Evolutionary conservation across 306 rosid species (phyloP), one percentile per base, ranked within the genome.

Genomic region (Inga laurina): DNA sequence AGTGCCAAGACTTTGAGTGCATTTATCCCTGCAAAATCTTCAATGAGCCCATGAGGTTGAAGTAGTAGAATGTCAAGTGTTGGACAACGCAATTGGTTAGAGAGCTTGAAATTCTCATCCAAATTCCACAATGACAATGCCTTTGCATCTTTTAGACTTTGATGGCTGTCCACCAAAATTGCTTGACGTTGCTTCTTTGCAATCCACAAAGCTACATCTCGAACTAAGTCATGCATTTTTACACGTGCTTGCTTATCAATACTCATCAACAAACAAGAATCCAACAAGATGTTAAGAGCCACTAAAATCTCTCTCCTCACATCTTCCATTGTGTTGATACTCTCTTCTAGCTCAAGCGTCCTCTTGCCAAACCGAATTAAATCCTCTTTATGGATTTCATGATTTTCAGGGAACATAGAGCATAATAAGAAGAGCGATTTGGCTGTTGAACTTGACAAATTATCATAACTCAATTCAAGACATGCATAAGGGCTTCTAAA

Each of bases 191-290:
- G 3, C 4, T 9, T 43, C 30, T 13, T 52, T 4, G 82, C 12
- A 7, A 79, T 37, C 82, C 76, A 79, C 12, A 79, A 37, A 2
- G 68, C 82, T 7, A 68, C 54, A 67, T 79, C 54, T 0, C 30
- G 69, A 70, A 69, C 69, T 13, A 79, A 1, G 13, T 79, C 56
- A 52, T 79, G 77, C 76, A 79, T 39, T 52, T 37, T 79, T 13
- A 79, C 77, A 22, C 8, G 4, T 0, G 10, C 52, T 14, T 4
- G 5, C 0, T 0, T 0, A 9, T 0, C 7, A 0, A 5, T 61
- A n/a, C 5, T 2, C 67, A 61, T 22, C 4, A 79, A 19, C 30
- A 79, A 24, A 69, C 27, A 79, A 52, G 30, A 69, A 52, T 79
- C 68, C 4, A 35, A 7, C 6, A 79, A 66, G 13, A 1, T 15